Percentiles rank a stretch among this genome's conserved stretches.
phyloP scores from a whole-genome alignment of 495 filamentous ascomycete species.

The Penicillium pulvis region DNA sequence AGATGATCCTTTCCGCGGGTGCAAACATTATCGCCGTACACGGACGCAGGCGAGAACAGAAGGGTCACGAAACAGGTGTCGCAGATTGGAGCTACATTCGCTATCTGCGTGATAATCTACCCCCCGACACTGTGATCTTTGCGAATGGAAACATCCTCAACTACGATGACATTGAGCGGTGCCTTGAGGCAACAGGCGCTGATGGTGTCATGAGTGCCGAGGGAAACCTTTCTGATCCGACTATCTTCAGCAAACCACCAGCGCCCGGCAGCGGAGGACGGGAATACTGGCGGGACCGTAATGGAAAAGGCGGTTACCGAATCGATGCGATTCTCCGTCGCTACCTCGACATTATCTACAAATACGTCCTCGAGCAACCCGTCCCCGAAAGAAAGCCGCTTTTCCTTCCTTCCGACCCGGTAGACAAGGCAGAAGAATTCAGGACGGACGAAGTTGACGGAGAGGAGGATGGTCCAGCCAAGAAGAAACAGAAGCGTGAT shows the following conservation, averaged over 20 bases:
- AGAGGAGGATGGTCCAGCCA: slow-evolving; percentile 44
- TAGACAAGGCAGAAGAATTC: slow-evolving; percentile 39
- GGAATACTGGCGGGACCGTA: slow-evolving; percentile 81
- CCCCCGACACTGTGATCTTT: slow-evolving; percentile 87
- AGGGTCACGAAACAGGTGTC: slow-evolving; percentile 91
- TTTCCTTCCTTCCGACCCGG: slow-evolving; percentile 68
- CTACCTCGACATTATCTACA: slow-evolving; percentile 87
- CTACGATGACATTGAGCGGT: slow-evolving; percentile 75
- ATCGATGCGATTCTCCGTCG: slow-evolving; percentile 85
- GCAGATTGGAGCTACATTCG: slow-evolving; percentile 88
- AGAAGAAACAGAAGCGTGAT: slow-evolving; percentile 65
- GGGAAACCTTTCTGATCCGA: slow-evolving; percentile 87
- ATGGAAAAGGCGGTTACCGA: slow-evolving; percentile 84
- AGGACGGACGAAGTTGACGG: slow-evolving; percentile 39
- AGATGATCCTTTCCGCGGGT: slow-evolving; percentile 83
- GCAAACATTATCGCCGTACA: slow-evolving; percentile 93
- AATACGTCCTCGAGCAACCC: slow-evolving; percentile 64
- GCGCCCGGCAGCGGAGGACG: slow-evolving; percentile 61
- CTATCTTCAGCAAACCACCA: slow-evolving; percentile 75
- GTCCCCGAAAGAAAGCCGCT: slow-evolving; percentile 68
- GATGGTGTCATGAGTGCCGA: slow-evolving; percentile 97
- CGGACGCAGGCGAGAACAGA: slow-evolving; percentile 85
- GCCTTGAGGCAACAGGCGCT: slow-evolving; percentile 80
- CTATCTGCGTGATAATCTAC: slow-evolving; percentile 81
- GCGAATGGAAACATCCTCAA: slow-evolving; percentile 94